Evolutionary conservation across 768 basidiomycete genomes (phyloP), one percentile per base, ranked within the genome.

Genomic region (Leccinellum rugosiceps): DNA sequence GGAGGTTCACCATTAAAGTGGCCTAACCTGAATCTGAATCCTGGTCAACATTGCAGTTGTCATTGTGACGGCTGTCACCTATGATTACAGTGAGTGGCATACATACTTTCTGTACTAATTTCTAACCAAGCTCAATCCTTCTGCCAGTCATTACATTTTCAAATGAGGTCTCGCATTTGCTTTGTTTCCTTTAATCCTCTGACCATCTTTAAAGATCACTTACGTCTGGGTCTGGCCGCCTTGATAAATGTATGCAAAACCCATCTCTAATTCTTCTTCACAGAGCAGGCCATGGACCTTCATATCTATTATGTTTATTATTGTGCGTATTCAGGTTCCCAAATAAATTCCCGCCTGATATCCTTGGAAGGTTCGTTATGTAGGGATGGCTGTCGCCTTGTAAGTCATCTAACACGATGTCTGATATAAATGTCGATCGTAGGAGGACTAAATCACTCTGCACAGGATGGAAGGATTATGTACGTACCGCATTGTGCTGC

Each of bases 31-130:
- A n/a, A n/a, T n/a, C 53, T 63, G 13, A 32, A 32, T 14, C 11
- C 11, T 32, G 19, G 65, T 32, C 7, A 14, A 35, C 23, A 17
- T 52, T 45, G n/a, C 50, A 68, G 66, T 68, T 5, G 41, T 28
- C 17, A 21, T 53, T 21, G 32, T 19, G n/a, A 49, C 63, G 4
- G 65, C 52, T 4, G 30, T 65, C 19, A 3, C 32, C 21, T 65
- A 67, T 50, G 66, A 67, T 26, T 68, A 63, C 45, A 21, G 66
- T 67, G 48, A 51, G 65, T 60, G 6, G n/a, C n/a, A n/a, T n/a
- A n/a, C 23, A 9, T 21, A 17, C 13, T 15, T 31, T 34, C 3
- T 38, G 31, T 35, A 6, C 3, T 6, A 17, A 13, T 13, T 15
- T 59, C 23, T 4, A 19, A 10, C 46, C 7, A 0, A 46, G 31